Conservation (phyloP, 2,329 filamentous ascomycete genomes). For the Colletotrichum higginsianum region DNA sequence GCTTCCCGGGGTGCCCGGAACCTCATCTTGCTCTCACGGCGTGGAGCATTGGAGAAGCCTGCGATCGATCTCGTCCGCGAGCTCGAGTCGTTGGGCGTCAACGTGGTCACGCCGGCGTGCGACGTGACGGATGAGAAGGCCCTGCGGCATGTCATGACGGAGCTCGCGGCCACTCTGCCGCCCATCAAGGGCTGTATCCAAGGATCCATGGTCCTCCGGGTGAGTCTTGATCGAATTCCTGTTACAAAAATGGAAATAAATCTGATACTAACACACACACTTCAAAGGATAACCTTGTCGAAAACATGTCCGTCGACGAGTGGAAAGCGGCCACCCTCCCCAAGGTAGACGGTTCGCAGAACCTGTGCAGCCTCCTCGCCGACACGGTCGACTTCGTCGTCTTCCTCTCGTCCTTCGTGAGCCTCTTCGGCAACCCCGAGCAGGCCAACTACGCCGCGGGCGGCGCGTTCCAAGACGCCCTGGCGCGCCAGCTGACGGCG, state of each 20-base stretch:
- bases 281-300: slow-evolving; percentile 39
- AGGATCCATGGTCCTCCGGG: slow-evolving; percentile 45
- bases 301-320: slow-evolving; percentile 41
- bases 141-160: slow-evolving; percentile 5
- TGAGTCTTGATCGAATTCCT: slow-evolving; percentile 10
- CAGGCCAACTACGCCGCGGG: slow-evolving; percentile 63
- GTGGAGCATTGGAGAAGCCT: slow-evolving; percentile 43
- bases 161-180: slow-evolving; percentile 23
- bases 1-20: slow-evolving; percentile 47
- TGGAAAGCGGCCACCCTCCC: slow-evolving; percentile 46
- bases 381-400: slow-evolving; percentile 54
- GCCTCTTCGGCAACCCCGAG: slow-evolving; percentile 48
- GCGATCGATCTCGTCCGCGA: slow-evolving; percentile 43
- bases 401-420: slow-evolving; percentile 50
- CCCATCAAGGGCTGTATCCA: slow-evolving; percentile 40
- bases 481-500: slow-evolving; percentile 57
- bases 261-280: neutral
- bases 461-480: slow-evolving; percentile 59
- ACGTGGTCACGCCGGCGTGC: slow-evolving; percentile 39
- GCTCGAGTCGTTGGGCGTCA: slow-evolving; percentile 32
- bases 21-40: slow-evolving; percentile 50
- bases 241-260: neutral
- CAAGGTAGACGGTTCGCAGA: slow-evolving; percentile 52
- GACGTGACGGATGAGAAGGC: slow-evolving; percentile 41
- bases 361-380: slow-evolving; percentile 51